Evolutionary conservation across 1,284 basidiomycete genomes (phyloP).

Genomic region (Ganoderma boninense): DNA sequence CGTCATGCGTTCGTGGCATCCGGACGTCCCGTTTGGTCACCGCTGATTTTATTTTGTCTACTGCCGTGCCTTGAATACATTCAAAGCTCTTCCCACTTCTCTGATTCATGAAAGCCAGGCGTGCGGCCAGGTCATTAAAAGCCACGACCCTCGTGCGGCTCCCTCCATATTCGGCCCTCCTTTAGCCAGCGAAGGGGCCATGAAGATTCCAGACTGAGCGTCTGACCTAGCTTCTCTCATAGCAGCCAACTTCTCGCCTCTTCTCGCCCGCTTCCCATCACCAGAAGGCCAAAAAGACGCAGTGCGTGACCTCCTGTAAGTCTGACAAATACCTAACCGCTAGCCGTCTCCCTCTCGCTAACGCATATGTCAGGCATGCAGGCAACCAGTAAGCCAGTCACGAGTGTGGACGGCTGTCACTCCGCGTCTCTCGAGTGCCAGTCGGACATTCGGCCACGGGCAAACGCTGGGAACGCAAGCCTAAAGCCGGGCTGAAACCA

Average conservation of each 20-base stretch:
- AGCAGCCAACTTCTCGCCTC: not conserved
- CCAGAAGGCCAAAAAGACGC: not conserved
- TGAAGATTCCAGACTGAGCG: slow-evolving; percentile 3
- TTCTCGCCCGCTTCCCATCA: slow-evolving; percentile 5
- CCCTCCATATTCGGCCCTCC: not conserved
- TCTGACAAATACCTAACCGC: slow-evolving; percentile 7
- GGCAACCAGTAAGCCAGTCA: slow-evolving; percentile 16
- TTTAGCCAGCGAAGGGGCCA: not conserved
- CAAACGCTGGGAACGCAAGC: slow-evolving; percentile 20
- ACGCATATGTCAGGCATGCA: slow-evolving; percentile 7
- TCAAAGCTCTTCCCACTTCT: not conserved
- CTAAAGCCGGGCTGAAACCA: slow-evolving; percentile 15
- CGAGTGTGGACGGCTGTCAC: slow-evolving; percentile 16
- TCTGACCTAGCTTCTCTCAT: not conserved
- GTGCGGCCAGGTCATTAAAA: not conserved
- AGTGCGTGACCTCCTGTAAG: slow-evolving; percentile 9
- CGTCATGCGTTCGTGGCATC: slow-evolving; percentile 5
- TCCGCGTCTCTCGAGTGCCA: slow-evolving; percentile 5
- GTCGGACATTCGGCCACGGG: slow-evolving; percentile 20
- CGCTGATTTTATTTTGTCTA: not conserved
- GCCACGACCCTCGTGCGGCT: not conserved
- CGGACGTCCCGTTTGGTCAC: not conserved
- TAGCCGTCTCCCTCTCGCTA: not conserved
- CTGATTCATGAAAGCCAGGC: not conserved
- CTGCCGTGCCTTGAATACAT: not conserved